Percentiles rank a stretch among this genome's conserved stretches.
Evolutionary conservation across 306 rosid species (phyloP).

Genomic region (Geum urbanum): DNA sequence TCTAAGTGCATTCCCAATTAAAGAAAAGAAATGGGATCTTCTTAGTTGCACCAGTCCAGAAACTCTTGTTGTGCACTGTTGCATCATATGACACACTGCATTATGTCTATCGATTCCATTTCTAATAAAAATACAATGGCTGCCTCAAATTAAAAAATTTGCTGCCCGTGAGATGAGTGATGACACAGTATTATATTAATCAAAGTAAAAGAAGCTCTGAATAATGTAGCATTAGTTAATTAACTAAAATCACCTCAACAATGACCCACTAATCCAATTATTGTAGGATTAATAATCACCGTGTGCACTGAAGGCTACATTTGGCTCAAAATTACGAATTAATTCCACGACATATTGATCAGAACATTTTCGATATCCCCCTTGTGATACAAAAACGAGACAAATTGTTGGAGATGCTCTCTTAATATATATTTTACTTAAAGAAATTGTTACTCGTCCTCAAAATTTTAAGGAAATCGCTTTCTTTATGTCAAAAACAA

Average conservation of each 20-base stretch:
- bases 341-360: too few species aligned
- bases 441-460: too few species aligned
- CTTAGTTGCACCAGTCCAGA: background rate
- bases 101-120: background rate
- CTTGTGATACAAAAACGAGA: too few species aligned
- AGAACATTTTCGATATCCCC: too few species aligned
- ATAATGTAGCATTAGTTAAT: constrained; percentile 1
- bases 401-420: too few species aligned
- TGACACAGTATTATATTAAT: background rate
- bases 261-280: constrained; percentile 3
- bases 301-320: background rate
- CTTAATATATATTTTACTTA: too few species aligned
- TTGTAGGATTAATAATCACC: background rate
- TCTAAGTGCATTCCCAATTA: too few species aligned
- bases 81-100: constrained; percentile 2
- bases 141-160: background rate
- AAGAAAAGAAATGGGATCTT: background rate
- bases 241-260: background rate
- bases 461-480: too few species aligned
- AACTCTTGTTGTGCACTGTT: background rate
- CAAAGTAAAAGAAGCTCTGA: background rate
- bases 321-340: background rate
- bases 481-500: too few species aligned
- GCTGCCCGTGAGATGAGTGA: background rate
- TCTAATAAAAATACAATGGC: background rate